Base-by-base conservation (phyloP, 352 stramenopile species). In the Globisporangium apiculatum region DNA sequence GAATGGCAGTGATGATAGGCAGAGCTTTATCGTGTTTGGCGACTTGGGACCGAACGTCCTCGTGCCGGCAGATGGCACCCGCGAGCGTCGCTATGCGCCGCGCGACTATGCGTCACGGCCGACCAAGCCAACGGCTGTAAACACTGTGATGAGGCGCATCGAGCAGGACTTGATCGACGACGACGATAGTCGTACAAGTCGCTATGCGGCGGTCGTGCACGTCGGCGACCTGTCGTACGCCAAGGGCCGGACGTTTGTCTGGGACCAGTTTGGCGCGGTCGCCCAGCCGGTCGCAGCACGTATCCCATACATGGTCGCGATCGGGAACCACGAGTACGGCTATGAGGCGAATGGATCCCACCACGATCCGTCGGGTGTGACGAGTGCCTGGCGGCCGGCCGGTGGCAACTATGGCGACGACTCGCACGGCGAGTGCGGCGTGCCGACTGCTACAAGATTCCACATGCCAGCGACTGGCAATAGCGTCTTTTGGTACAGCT, bases 401-500 rank as follows among this genome's bases (percentile, higher is more conserved):
- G 89, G 79, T 79, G 76, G 65, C 8, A 93, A 93, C 59, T 93
- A 86, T 45, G 77, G 81, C 24, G 58, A 69, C 10, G 83, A 93
- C 56, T 91, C 80, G 52, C 73, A 65, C 0, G 81, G 81, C 38
- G 83, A 93, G 57, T 91, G 83, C 55, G 87, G 75, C 1, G 83
- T 91, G 46, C 81, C 83, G 6, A 91, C 87, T 73, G 84, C 71
- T 35, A 81, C 89, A 54, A 80, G 83, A 35, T 93, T 75, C 68
- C 72, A 81, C 45, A 67, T 76, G 11, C 83, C 83, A 7, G 59
- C 61, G 24, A 91, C 86, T 42, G 60, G 65, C 31, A 83, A 81
- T 37, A 53, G 61, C 7, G 78, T 93, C 35, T 94, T 87, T 62
- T 95, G 89, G 86, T 91, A 97, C 69, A 96, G 78, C 9, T 97